Evolutionary conservation across 2,329 filamentous ascomycete genomes (phyloP).

Genomic region (Xylariaceae sp.): DNA sequence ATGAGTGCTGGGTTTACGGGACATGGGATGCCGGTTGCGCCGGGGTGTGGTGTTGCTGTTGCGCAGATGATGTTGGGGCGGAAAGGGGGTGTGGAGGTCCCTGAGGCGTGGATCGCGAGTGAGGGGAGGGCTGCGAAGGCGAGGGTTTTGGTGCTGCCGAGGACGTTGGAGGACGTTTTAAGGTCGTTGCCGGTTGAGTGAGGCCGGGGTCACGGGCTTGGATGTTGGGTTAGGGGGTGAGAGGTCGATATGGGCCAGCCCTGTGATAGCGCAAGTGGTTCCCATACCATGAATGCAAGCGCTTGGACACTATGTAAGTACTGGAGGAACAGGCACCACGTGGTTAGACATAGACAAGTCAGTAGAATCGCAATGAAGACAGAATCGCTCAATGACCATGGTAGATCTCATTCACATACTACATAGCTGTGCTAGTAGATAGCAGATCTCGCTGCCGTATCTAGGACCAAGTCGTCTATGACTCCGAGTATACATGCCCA

Average conservation of each 20-base stretch:
- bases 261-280: neutral
- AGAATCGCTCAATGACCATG: neutral
- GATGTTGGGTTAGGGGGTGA: neutral
- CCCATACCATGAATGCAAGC: neutral
- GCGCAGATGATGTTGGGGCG: constrained; percentile 49
- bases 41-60: constrained; percentile 59
- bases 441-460: neutral
- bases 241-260: no score
- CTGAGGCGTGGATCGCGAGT: constrained; percentile 10
- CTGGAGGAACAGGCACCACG: neutral
- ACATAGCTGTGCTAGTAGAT: neutral
- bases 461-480: neutral
- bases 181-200: constrained; percentile 4
- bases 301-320: neutral
- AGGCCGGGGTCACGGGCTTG: neutral
- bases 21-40: constrained; percentile 72
- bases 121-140: constrained; percentile 8
- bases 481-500: neutral
- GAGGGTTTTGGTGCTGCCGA: constrained; percentile 9
- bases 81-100: constrained; percentile 7
- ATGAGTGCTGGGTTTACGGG: constrained; percentile 64
- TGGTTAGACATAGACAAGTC: neutral
- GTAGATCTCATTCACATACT: neutral
- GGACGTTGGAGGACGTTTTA: constrained; percentile 8
- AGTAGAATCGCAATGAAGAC: neutral